A percentile compares a stretch with the other conserved stretches of the same genome.
Conservation (phyloP, 2,329 filamentous ascomycete genomes). For the Colletotrichum orchidophilum region DNA sequence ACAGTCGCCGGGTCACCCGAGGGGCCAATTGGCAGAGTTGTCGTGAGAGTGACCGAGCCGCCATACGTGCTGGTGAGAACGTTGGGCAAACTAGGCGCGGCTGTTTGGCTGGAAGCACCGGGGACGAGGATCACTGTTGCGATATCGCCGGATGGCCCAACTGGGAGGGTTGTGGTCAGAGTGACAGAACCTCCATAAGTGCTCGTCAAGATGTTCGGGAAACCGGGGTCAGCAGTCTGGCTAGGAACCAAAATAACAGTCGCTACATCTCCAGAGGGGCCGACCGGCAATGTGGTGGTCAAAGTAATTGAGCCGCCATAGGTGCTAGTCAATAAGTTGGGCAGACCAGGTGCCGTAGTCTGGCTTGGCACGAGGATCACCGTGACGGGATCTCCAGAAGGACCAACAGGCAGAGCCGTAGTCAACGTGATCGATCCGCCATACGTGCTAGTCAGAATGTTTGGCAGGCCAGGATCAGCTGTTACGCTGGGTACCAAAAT, state of each 20-base stretch:
- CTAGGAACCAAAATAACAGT: neutral
- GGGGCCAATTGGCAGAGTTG: neutral
- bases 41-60: neutral
- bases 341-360: neutral
- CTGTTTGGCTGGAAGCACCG: neutral
- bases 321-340: neutral
- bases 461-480: neutral
- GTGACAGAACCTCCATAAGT: constrained; percentile 8
- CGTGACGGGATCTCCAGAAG: neutral
- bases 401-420: neutral
- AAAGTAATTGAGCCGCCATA: neutral
- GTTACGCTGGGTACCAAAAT: neutral
- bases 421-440: neutral
- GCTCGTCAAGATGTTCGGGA: neutral
- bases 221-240: neutral
- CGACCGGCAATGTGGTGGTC: neutral
- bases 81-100: neutral
- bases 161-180: neutral
- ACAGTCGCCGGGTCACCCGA: neutral
- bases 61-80: neutral
- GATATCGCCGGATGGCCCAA: neutral
- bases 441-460: neutral
- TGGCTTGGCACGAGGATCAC: neutral
- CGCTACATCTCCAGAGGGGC: neutral
- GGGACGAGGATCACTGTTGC: neutral